Evolutionary conservation across 1,139 yeast genomes (phyloP), one percentile per base, ranked within the genome.

Genomic region (Geotrichum siamense): DNA sequence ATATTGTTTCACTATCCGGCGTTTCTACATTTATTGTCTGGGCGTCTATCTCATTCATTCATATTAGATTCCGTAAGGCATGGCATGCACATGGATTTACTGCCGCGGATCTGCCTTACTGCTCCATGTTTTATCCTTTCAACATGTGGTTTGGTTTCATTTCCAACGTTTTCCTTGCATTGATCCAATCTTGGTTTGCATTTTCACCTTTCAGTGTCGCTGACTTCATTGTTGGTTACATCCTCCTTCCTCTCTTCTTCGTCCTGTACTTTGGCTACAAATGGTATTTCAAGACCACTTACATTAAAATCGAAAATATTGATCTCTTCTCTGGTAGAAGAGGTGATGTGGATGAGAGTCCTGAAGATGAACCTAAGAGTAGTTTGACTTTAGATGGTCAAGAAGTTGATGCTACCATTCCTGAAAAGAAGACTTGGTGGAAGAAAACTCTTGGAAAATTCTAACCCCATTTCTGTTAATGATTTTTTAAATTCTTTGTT

Each of bases 1-100:
- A 95, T 89, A 74, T 89, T 52, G 74, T 86, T 54, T 85, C 84
- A 64, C 79, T 89, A 39, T 77, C 83, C 36, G 76, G 80, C 16
- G 75, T 78, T 21, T 76, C 79, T 9, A 64, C 75, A 38, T 70
- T 76, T 53, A 61, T 75, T 48, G 69, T 76, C 13, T 76, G 77
- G 68, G 64, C 71, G 10, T 65, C 71, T 47, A 70, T 76, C 46
- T 73, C 78, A 59, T 59, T 68, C 53, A 59, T 71, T 44, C 76
- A 74, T 57, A 65, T 75, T 22, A 62, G 78, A 32, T 76, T 76
- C 60, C 67, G 81, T 47, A 54, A 58, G 20, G 79, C 78, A 1
- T 71, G 75, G 76, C 53, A 56, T 9, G 49, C 55, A 1, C 78
- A 74, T 48, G 79, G 79, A 13, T 60, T 66, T 38, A 55, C 71